Conservation (phyloP, 2,329 filamentous ascomycete genomes). For the Phymatotrichopsis omnivora region DNA sequence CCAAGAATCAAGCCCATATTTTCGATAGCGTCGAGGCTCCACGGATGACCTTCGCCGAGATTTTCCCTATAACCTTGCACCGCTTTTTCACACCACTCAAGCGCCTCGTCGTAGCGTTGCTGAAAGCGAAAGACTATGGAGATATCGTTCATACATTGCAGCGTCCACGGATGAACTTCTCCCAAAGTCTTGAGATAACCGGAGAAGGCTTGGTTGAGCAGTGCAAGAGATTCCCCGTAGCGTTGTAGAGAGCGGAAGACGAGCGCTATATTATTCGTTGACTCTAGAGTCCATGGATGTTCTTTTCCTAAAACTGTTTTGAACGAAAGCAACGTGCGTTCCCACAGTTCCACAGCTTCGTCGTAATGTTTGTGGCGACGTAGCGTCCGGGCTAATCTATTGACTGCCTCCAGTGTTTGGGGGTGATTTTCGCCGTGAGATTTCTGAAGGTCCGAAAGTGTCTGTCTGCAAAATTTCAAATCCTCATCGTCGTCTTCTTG, state of each 20-base stretch:
- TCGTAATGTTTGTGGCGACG: slow-evolving; percentile 7
- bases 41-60: not conserved
- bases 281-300: slow-evolving; percentile 6
- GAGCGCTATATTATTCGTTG: slow-evolving; percentile 11
- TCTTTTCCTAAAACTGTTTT: slow-evolving; percentile 10
- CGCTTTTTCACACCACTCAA: slow-evolving; percentile 7
- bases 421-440: not conserved
- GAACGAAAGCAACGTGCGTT: not conserved
- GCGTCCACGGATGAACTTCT: slow-evolving; percentile 2
- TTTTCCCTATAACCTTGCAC: not conserved
- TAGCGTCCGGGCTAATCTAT: not conserved
- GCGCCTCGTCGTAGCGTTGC: slow-evolving; percentile 8
- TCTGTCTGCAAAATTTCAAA: not conserved
- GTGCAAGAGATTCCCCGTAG: not conserved
- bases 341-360: slow-evolving; percentile 24
- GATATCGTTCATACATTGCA: slow-evolving; percentile 2
- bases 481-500: not conserved
- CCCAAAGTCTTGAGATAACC: not conserved
- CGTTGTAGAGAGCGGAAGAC: not conserved
- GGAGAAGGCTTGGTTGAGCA: not conserved
- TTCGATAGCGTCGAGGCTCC: slow-evolving; percentile 8
- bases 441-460: not conserved
- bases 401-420: not conserved
- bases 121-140: slow-evolving; percentile 3
- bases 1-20: slow-evolving; percentile 15